Evolutionary conservation across 768 basidiomycete genomes (phyloP).

Genomic region (Kwoniella heveanensis): DNA sequence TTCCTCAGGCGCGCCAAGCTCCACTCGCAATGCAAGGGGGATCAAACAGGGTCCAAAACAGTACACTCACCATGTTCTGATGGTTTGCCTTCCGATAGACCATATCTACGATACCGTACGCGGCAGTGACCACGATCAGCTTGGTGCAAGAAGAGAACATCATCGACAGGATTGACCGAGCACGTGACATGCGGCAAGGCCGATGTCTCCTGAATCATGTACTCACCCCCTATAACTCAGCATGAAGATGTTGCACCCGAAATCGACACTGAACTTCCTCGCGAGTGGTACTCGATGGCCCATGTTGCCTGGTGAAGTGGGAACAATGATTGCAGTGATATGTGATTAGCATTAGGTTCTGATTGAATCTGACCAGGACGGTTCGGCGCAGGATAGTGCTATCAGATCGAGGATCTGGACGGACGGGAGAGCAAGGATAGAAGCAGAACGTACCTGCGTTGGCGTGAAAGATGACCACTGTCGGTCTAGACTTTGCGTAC

Average conservation of each 20-base stretch:
- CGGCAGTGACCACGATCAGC: neutral
- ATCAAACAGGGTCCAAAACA: too few species aligned
- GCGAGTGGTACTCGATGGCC: conserved; percentile 91
- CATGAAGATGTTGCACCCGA: conserved; percentile 93
- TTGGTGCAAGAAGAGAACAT: neutral
- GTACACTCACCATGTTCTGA: conserved; percentile 75
- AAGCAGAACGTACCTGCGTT: conserved; percentile 58
- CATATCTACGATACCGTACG: conserved; percentile 65
- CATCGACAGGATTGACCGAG: too few species aligned
- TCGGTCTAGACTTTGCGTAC: conserved; percentile 64
- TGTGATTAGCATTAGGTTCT: too few species aligned
- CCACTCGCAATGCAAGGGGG: too few species aligned
- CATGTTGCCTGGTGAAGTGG: conserved; percentile 51
- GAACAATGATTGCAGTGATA: too few species aligned
- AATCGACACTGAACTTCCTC: conserved; percentile 72
- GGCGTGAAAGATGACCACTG: conserved; percentile 87
- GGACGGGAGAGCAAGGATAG: neutral
- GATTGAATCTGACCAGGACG: too few species aligned
- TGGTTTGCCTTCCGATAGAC: conserved; percentile 79
- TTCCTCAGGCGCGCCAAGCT: too few species aligned
- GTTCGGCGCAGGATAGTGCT: too few species aligned
- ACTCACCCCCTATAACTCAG: conserved; percentile 86
- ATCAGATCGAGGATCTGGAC: too few species aligned
- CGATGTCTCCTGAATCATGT: too few species aligned
- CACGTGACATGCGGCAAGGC: too few species aligned